Evolutionary conservation across 371 early-diverging fungal species (phyloP).

Genomic region (Fennellomyces sp.): DNA sequence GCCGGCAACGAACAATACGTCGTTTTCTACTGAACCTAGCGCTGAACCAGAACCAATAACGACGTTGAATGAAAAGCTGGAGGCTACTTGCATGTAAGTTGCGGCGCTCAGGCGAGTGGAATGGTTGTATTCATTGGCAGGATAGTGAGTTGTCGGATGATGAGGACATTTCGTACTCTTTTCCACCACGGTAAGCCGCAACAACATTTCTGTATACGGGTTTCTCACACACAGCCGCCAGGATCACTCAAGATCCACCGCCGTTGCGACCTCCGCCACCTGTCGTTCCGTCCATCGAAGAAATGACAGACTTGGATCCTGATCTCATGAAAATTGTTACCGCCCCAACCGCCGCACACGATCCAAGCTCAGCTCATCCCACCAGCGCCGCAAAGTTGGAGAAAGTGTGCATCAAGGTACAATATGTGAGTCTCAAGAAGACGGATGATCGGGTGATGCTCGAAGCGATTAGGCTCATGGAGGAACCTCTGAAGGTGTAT

Average conservation of each 20-base stretch:
- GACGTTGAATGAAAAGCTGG: background rate
- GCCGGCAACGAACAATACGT: background rate
- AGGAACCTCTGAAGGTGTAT: conserved; percentile 33
- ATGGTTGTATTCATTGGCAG: no score
- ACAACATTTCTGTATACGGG: no score
- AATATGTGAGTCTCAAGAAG: conserved; percentile 18
- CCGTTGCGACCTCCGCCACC: background rate
- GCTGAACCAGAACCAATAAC: no score
- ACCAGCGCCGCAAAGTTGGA: conserved; percentile 4
- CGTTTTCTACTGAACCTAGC: background rate
- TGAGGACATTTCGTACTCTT: background rate
- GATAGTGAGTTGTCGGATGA: no score
- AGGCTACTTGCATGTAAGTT: background rate
- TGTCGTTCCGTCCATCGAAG: background rate
- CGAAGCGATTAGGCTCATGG: conserved; percentile 6
- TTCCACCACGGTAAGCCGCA: no score
- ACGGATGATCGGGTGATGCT: background rate
- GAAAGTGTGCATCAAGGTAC: conserved; percentile 35
- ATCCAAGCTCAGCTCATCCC: background rate
- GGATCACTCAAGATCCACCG: background rate
- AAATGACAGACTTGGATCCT: conserved; percentile 43
- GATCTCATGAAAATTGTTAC: conserved; percentile 25
- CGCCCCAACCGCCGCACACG: background rate
- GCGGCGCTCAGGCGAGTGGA: no score
- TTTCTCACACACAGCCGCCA: no score